Evolutionary conservation across 208 protist genomes (phyloP).

Genomic region (Phytomonas sp.): DNA sequence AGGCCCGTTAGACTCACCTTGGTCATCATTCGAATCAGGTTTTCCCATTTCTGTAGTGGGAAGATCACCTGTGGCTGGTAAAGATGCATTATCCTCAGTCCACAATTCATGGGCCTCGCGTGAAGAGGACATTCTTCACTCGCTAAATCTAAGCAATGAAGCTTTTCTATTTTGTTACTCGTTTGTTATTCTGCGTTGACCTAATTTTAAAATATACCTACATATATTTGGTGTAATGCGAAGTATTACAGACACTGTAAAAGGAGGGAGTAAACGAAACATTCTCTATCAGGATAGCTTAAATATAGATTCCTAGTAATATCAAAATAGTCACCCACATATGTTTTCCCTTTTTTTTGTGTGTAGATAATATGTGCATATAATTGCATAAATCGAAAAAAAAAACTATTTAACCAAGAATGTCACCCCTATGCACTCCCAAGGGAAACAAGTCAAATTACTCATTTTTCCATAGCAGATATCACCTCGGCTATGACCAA

Average conservation of each 20-base stretch:
- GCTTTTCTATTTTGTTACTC: not conserved
- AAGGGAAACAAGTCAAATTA: not conserved
- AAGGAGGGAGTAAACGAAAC: not conserved
- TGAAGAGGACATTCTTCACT: not conserved
- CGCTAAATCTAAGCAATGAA: not conserved
- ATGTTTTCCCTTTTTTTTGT: not conserved
- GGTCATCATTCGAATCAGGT: not conserved
- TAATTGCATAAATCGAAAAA: not conserved
- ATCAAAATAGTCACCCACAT: conserved; percentile 7
- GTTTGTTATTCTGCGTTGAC: not conserved
- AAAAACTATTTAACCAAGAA: not conserved
- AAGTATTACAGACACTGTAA: not conserved
- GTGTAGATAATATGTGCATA: not conserved
- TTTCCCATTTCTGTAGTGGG: not conserved
- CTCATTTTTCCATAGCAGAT: not conserved
- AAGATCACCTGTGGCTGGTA: not conserved
- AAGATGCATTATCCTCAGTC: not conserved
- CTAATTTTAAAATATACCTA: not conserved
- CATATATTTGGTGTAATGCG: not conserved
- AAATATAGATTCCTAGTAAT: conserved; percentile 8
- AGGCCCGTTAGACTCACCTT: not conserved
- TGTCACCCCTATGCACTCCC: not conserved
- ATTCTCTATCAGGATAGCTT: not conserved
- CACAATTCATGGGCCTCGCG: not conserved
- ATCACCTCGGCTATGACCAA: not conserved